Percentiles rank a stretch among this genome's conserved stretches.
These are phyloP conservation scores for Fonsecaea multimorphosa DNA, from an alignment of 2,329 filamentous ascomycete genomes.

Conservation along the genomic window DNA sequence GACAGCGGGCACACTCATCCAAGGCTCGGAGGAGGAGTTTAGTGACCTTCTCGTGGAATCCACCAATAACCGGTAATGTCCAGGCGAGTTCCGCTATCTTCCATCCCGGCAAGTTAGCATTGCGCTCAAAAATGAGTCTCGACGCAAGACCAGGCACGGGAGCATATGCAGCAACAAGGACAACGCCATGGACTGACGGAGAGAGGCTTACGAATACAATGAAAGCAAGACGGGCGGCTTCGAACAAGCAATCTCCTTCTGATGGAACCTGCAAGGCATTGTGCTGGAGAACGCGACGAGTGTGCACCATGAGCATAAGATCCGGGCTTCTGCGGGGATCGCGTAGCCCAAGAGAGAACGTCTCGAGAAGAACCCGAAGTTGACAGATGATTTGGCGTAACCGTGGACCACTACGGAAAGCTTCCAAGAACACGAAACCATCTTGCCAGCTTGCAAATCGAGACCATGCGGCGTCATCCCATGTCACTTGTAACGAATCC, in stretches of 20 bases:
- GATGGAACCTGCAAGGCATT: not conserved
- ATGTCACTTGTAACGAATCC: conserved; percentile 5
- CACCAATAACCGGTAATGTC: conserved; percentile 15
- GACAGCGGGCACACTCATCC: not conserved
- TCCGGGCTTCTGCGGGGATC: conserved; percentile 9
- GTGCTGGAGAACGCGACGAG: conserved; percentile 16
- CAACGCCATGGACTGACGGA: not conserved
- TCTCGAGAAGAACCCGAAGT: conserved; percentile 10
- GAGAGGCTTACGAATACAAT: conserved; percentile 6
- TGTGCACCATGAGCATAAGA: conserved; percentile 9
- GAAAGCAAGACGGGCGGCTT: conserved; percentile 10
- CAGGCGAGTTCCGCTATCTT: conserved; percentile 6
- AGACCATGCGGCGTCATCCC: conserved; percentile 10
- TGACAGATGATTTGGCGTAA: conserved; percentile 6
- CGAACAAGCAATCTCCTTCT: conserved; percentile 2
- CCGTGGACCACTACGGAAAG: not conserved
- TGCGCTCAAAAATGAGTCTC: not conserved
- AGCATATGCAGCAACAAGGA: too few species aligned
- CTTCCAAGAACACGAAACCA: conserved; percentile 12
- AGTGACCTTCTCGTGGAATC: conserved; percentile 11
- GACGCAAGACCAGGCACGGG: not conserved
- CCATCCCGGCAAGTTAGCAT: not conserved
- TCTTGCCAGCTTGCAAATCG: conserved; percentile 6
- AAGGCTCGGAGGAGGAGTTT: conserved; percentile 5
- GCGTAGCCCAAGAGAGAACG: conserved; percentile 11